A percentile compares a stretch with the other conserved stretches of the same genome.
These are phyloP conservation scores for Picea glauca DNA, from an alignment of 75 land plant genomes.

Conservation along the genomic window DNA sequence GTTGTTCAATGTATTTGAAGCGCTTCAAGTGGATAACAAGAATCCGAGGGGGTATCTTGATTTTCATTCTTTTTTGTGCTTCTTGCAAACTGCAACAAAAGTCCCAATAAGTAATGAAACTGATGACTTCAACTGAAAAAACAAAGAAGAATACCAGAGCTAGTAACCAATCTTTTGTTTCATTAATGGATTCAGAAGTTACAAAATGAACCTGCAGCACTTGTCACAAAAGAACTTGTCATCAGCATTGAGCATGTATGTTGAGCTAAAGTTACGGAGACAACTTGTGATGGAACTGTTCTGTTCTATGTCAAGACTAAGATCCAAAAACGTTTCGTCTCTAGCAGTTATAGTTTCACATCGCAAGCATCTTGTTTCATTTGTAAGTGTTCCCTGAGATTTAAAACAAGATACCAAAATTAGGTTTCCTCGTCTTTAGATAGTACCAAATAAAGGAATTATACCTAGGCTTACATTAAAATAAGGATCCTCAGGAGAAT, in stretches of 20 bases:
- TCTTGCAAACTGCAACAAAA: slow-evolving; percentile 80
- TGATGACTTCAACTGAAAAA: neutral
- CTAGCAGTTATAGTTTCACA: slow-evolving; percentile 99
- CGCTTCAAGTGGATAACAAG: slow-evolving; percentile 92
- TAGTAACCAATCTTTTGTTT: neutral
- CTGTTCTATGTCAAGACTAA: slow-evolving; percentile 96
- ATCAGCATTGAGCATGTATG: slow-evolving; percentile 92
- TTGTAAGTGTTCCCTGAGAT: slow-evolving; percentile 83
- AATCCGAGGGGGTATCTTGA: slow-evolving; percentile 83
- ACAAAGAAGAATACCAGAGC: neutral
- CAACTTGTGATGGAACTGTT: slow-evolving; percentile 98
- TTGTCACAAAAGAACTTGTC: slow-evolving; percentile 99
- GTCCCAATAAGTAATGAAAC: neutral
- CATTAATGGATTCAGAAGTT: neutral
- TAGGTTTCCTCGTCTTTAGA: neutral
- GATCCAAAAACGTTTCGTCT: slow-evolving; percentile 91
- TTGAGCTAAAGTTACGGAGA: slow-evolving; percentile 92
- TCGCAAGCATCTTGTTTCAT: slow-evolving; percentile 89
- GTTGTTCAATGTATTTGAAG: slow-evolving; percentile 95
- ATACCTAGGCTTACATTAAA: neutral
- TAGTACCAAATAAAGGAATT: neutral
- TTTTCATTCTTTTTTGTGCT: slow-evolving; percentile 98
- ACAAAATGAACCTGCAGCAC: slow-evolving; percentile 72
- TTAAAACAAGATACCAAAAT: neutral
- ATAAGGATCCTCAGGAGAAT: neutral